phyloP scores from a whole-genome alignment of 2,329 filamentous ascomycete species.

The Fonsecaea pedrosoi region DNA sequence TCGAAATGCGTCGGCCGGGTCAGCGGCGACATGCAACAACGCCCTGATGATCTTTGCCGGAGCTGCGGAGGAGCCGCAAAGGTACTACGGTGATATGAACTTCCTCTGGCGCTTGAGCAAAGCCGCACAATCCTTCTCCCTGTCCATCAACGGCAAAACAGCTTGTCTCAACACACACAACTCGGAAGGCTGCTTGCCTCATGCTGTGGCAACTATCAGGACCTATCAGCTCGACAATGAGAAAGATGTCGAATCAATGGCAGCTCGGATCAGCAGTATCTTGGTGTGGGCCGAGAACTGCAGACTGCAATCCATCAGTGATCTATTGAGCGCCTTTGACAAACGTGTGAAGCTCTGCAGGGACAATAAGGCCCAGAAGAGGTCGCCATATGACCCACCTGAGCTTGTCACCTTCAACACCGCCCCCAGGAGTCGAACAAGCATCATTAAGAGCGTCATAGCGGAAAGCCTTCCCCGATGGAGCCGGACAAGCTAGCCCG shows the following conservation, averaged over 20 bases:
- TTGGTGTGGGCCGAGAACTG: slow-evolving; percentile 36
- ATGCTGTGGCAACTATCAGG: slow-evolving; percentile 31
- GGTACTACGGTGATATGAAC: slow-evolving; percentile 18
- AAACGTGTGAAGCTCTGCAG: slow-evolving; percentile 24
- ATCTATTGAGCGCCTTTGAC: slow-evolving; percentile 32
- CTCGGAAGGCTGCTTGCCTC: slow-evolving; percentile 33
- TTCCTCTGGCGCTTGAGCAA: slow-evolving; percentile 34
- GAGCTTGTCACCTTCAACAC: slow-evolving; percentile 16
- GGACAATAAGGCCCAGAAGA: neutral
- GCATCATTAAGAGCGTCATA: slow-evolving; percentile 25
- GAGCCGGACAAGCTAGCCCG: slow-evolving; percentile 7
- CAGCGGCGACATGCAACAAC: slow-evolving; percentile 38
- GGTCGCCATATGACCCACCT: slow-evolving; percentile 11
- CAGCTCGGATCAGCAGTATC: slow-evolving; percentile 33
- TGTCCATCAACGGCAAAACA: slow-evolving; percentile 36
- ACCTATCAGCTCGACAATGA: slow-evolving; percentile 36
- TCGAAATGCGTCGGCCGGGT: slow-evolving; percentile 32
- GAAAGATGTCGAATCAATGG: slow-evolving; percentile 34
- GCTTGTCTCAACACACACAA: slow-evolving; percentile 37
- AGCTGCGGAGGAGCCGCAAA: slow-evolving; percentile 26
- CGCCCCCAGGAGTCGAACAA: neutral
- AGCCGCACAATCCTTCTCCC: slow-evolving; percentile 37
- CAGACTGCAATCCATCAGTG: slow-evolving; percentile 33
- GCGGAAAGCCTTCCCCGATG: slow-evolving; percentile 28
- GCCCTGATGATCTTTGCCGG: slow-evolving; percentile 37